phyloP scores from a whole-genome alignment of 192 early-diverging fungal species.

The Gigaspora rosea region DNA sequence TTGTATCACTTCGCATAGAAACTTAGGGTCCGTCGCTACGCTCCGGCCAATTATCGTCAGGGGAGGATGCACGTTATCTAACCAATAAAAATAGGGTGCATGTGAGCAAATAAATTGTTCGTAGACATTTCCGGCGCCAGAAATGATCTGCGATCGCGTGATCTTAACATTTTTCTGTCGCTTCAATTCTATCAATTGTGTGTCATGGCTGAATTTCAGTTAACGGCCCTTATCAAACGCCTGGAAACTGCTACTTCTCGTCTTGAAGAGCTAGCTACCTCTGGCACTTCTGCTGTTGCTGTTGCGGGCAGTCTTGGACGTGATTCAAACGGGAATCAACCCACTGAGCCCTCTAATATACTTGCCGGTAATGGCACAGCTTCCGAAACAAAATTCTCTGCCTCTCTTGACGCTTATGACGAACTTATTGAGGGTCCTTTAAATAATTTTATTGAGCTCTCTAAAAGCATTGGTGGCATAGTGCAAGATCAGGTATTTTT shows the following conservation, averaged over 20 bases:
- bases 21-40: too few species aligned
- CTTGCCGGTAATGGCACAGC: constrained; percentile 28
- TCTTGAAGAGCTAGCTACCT: constrained; percentile 81
- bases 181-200: too few species aligned
- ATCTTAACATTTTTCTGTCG: too few species aligned
- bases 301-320: constrained; percentile 43
- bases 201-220: constrained; percentile 55
- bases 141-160: too few species aligned
- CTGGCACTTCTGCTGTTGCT: constrained; percentile 48
- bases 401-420: constrained; percentile 57
- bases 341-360: constrained; percentile 34
- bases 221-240: constrained; percentile 80
- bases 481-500: constrained; percentile 61
- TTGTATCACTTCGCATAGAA: too few species aligned
- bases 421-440: constrained; percentile 50
- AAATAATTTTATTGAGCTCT: constrained; percentile 50
- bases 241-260: constrained; percentile 90
- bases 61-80: too few species aligned
- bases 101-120: too few species aligned
- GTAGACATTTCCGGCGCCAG: too few species aligned
- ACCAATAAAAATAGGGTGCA: too few species aligned
- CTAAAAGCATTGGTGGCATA: constrained; percentile 51
- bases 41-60: too few species aligned
- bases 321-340: constrained; percentile 39
- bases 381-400: constrained; percentile 40